These are phyloP conservation scores for Colletotrichum nymphaeae DNA, from an alignment of 2,329 filamentous ascomycete genomes.

Conservation along the genomic window DNA sequence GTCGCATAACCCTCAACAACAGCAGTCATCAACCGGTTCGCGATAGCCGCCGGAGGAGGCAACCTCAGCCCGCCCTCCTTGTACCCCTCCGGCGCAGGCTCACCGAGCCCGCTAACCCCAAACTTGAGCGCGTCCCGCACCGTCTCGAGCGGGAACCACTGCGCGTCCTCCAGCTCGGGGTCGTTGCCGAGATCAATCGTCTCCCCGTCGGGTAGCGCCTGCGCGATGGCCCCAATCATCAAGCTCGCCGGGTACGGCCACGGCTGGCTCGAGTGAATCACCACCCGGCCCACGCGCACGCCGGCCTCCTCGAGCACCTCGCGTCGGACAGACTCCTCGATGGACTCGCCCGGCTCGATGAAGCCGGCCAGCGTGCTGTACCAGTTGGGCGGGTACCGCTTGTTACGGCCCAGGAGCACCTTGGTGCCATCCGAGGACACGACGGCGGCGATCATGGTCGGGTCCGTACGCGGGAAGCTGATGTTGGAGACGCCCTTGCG, in stretches of 20 bases:
- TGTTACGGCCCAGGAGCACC: slow-evolving; percentile 86
- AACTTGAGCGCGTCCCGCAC: slow-evolving; percentile 77
- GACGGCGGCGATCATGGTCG: slow-evolving; percentile 94
- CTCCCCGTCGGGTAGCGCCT: slow-evolving; percentile 84
- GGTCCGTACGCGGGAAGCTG: slow-evolving; percentile 91
- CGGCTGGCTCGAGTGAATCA: slow-evolving; percentile 86
- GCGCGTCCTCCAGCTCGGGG: slow-evolving; percentile 88
- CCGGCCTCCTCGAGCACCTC: slow-evolving; percentile 91
- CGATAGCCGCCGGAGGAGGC: slow-evolving; percentile 90
- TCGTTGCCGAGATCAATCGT: slow-evolving; percentile 86
- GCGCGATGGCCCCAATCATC: slow-evolving; percentile 90
- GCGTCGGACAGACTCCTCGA: slow-evolving; percentile 85
- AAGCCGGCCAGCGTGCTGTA: slow-evolving; percentile 92
- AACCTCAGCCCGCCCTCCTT: slow-evolving; percentile 82
- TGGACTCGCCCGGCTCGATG: slow-evolving; percentile 85
- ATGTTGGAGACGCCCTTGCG: slow-evolving; percentile 90
- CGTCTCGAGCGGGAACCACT: slow-evolving; percentile 88
- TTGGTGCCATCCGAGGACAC: slow-evolving; percentile 82
- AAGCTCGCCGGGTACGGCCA: slow-evolving; percentile 89
- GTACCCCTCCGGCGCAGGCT: slow-evolving; percentile 72
- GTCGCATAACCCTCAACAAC: slow-evolving; percentile 81
- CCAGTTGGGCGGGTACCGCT: slow-evolving; percentile 85
- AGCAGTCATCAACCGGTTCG: slow-evolving; percentile 85
- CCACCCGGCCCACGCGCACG: slow-evolving; percentile 79
- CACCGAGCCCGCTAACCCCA: slow-evolving; percentile 76